Evolutionary conservation across 2,329 filamentous ascomycete genomes (phyloP), one percentile per base, ranked within the genome.

Genomic region (Pseudopyricularia cyperi): DNA sequence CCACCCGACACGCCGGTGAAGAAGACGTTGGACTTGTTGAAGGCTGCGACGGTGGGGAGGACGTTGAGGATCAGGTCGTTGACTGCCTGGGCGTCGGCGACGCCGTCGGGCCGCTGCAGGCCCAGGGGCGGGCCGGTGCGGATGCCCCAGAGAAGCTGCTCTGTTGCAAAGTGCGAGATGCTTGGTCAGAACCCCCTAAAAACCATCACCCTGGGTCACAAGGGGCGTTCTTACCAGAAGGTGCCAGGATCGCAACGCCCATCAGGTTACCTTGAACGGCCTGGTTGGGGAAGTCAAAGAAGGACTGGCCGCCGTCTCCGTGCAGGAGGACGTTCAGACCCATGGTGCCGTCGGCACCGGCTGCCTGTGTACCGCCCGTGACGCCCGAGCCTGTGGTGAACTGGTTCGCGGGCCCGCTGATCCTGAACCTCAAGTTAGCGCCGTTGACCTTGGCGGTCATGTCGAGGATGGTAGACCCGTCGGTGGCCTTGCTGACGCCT

Each of bases 1-100:
- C 77, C 77, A 24, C 77, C 77, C 4, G 70, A 74, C 0, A 80
- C 77, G 15, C 77, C 77, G 0, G 75, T 80, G 64, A 80, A 80
- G 59, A 73, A 76, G 48, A 80, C 72, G 42, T 74, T 68, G 35
- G 64, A 66, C 24, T 62, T 57, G 61, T 81, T 70, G 55, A 80
- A 79, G 3, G 76, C 71, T 7, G 80, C 69, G 46, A 76, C 66
- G 53, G 75, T 66, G 4, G 76, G 72, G 9, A 80, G 66, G 26
- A 73, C 69, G 3, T 66, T 61, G 44, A 69, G 64, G 51, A 80
- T 65, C 24, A 79, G 68, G 55, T 75, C 71, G 55, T 72, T 71
- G 44, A 80, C 75, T 28, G 76, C 76, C 55, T 76, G 72, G 0
- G 77, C 67, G 63, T 81, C 76, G 7, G 68, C 74, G 1, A 71